These are phyloP conservation scores for Begonia peltatifolia DNA, from an alignment of 306 rosid species.

Conservation along the genomic window DNA sequence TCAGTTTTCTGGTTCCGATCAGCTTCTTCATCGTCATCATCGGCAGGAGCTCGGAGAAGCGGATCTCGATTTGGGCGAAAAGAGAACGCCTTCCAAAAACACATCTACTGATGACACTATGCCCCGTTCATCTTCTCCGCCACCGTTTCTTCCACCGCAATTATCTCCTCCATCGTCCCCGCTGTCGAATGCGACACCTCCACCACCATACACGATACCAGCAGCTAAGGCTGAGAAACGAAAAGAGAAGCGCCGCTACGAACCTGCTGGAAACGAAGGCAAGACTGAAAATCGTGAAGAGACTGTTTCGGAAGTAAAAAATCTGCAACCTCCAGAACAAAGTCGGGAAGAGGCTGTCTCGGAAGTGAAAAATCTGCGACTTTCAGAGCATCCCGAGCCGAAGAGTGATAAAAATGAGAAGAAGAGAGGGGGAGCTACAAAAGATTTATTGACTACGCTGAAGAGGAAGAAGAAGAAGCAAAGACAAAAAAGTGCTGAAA, in stretches of 20 bases:
- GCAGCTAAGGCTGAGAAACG: not conserved
- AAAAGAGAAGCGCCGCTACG: slow-evolving; percentile 21
- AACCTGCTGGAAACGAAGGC: slow-evolving; percentile 7
- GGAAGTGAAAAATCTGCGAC: slow-evolving; percentile 1
- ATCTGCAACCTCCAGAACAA: slow-evolving; percentile 3
- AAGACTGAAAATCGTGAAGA: not conserved
- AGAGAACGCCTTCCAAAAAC: slow-evolving; percentile 5
- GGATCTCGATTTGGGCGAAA: slow-evolving; percentile 11
- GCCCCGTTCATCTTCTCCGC: slow-evolving; percentile 4
- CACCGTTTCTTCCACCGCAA: slow-evolving; percentile 9
- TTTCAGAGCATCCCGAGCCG: slow-evolving; percentile 11
- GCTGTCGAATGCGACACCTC: not conserved
- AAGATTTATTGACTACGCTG: slow-evolving; percentile 29
- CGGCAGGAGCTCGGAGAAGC: slow-evolving; percentile 13
- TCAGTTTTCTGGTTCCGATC: slow-evolving; percentile 16
- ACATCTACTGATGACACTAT: slow-evolving; percentile 11
- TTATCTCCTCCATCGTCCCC: slow-evolving; percentile 3
- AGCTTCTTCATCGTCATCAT: slow-evolving; percentile 13
- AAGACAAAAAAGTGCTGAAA: slow-evolving; percentile 40
- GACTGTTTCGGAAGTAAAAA: slow-evolving; percentile 1
- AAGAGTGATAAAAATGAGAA: slow-evolving; percentile 23
- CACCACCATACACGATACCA: not conserved
- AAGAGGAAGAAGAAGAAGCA: slow-evolving; percentile 49
- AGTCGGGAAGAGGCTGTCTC: slow-evolving; percentile 1
- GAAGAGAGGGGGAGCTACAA: slow-evolving; percentile 28